Evolutionary conservation across 768 basidiomycete genomes (phyloP).

Genomic region (Lactarius pseudohatsudake): DNA sequence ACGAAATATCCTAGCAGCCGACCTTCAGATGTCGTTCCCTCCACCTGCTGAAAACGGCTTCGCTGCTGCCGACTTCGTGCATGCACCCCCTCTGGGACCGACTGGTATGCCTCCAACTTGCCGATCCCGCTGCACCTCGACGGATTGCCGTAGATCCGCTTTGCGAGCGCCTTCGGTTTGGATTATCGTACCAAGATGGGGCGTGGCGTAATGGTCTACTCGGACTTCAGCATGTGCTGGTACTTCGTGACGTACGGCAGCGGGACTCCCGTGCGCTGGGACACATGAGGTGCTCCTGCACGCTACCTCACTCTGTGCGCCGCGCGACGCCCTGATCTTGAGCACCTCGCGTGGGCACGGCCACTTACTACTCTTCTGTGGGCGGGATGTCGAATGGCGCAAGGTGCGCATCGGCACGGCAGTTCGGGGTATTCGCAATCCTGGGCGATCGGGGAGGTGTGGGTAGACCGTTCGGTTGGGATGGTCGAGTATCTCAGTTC

Average conservation of each 20-base stretch:
- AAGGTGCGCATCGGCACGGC: slow-evolving; percentile 33
- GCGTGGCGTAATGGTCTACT: slow-evolving; percentile 44
- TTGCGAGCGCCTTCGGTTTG: slow-evolving; percentile 34
- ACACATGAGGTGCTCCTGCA: slow-evolving; percentile 50
- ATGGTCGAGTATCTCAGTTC: slow-evolving; percentile 39
- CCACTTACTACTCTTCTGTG: slow-evolving; percentile 50
- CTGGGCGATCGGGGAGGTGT: slow-evolving; percentile 50
- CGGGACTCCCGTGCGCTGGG: slow-evolving; percentile 38
- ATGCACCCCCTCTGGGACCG: slow-evolving; percentile 44
- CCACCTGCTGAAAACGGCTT: slow-evolving; percentile 37
- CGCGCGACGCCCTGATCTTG: slow-evolving; percentile 47
- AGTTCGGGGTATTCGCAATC: slow-evolving; percentile 30
- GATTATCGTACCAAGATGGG: slow-evolving; percentile 36
- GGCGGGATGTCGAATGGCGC: slow-evolving; percentile 53
- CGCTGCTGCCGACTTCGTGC: slow-evolving; percentile 44
- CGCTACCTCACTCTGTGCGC: slow-evolving; percentile 41
- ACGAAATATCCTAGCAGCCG: slow-evolving; percentile 9
- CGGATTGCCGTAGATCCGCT: slow-evolving; percentile 32
- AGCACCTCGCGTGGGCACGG: slow-evolving; percentile 54
- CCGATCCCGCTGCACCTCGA: slow-evolving; percentile 39
- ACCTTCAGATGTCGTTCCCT: slow-evolving; percentile 38
- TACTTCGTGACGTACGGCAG: slow-evolving; percentile 42
- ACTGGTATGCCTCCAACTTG: slow-evolving; percentile 42
- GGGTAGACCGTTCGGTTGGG: slow-evolving; percentile 56
- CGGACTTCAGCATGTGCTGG: slow-evolving; percentile 53